Evolutionary conservation across 305 asterid genomes (phyloP).

Genomic region (Withania somnifera): DNA sequence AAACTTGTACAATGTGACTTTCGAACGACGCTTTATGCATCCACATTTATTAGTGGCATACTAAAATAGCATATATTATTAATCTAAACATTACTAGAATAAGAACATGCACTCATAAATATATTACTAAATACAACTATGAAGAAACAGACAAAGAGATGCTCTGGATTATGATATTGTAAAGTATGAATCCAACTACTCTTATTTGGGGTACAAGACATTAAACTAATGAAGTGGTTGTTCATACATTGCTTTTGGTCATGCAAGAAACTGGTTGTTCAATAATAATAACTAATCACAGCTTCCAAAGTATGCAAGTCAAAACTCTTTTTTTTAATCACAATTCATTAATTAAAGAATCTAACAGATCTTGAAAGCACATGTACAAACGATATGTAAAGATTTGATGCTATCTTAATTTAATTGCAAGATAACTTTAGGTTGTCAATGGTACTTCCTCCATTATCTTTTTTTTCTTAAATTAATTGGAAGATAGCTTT

Average conservation of each 20-base stretch:
- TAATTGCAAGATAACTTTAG: not conserved
- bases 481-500: not conserved
- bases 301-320: not conserved
- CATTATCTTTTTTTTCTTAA: not conserved
- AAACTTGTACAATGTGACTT: not conserved
- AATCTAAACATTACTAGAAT: not conserved
- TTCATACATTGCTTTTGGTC: slow-evolving; percentile 23
- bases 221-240: slow-evolving; percentile 20
- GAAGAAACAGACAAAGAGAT: not conserved
- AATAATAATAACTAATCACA: not conserved
- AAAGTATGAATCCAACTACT: not conserved
- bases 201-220: not conserved
- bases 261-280: too few species aligned
- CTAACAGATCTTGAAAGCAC: not conserved
- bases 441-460: not conserved
- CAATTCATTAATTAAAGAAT: not conserved
- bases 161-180: not conserved
- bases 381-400: not conserved
- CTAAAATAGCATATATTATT: not conserved
- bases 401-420: not conserved
- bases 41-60: not conserved
- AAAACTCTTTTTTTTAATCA: not conserved
- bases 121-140: not conserved
- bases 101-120: not conserved
- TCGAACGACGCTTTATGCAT: not conserved